phyloP scores from a whole-genome alignment of 495 filamentous ascomycete species.

The Cladorrhinum samala region DNA sequence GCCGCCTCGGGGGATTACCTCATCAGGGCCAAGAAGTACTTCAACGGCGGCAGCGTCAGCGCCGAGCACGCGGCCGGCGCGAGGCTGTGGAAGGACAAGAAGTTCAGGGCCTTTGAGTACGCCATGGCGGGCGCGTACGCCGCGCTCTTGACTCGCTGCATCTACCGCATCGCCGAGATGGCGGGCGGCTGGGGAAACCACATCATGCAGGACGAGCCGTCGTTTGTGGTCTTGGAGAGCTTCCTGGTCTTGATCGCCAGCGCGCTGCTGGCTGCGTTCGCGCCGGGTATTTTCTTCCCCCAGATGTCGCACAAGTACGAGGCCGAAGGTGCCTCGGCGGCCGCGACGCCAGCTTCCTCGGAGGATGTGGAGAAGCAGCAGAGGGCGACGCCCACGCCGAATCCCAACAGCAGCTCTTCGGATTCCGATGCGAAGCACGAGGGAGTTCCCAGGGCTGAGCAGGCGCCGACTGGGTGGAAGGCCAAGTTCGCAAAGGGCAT shows the following conservation, averaged over 20 bases:
- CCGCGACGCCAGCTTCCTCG: background rate
- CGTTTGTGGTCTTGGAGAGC: constrained; percentile 57
- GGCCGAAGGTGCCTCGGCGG: background rate
- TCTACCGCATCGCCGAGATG: constrained; percentile 66
- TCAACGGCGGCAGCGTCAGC: constrained; percentile 26
- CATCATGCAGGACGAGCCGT: constrained; percentile 60
- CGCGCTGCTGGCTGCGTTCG: constrained; percentile 29
- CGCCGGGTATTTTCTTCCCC: constrained; percentile 37
- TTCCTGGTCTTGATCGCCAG: constrained; percentile 36
- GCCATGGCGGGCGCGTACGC: constrained; percentile 52
- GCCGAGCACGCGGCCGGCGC: constrained; percentile 20
- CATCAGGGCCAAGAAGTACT: constrained; percentile 29
- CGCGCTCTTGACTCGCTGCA: constrained; percentile 58
- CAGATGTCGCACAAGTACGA: constrained; percentile 25
- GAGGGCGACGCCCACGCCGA: too few species aligned
- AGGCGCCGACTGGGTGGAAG: background rate
- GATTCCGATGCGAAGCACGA: constrained; percentile 1
- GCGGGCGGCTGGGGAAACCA: constrained; percentile 61
- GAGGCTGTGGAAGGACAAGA: constrained; percentile 26
- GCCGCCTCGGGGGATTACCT: constrained; percentile 43
- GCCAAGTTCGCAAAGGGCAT: background rate
- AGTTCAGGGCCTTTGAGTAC: constrained; percentile 47
- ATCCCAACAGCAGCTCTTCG: background rate
- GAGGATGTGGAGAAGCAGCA: constrained; percentile 1
- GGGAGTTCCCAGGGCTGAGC: background rate